phyloP scores from a whole-genome alignment of 345 rosid genomes.

The Pugionium dolabratum region DNA sequence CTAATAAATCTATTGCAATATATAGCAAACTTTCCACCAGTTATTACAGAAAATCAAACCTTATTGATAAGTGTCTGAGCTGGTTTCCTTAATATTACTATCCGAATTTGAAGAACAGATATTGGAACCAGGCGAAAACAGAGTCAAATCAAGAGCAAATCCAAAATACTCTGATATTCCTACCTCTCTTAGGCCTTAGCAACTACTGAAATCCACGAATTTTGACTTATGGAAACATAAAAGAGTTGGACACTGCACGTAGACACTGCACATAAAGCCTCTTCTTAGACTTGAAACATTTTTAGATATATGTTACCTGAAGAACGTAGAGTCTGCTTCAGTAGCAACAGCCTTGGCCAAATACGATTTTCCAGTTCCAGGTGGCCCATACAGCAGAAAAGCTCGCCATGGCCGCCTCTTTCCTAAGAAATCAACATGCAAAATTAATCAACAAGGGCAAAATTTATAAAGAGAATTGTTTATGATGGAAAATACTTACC shows the following conservation, averaged over 20 bases:
- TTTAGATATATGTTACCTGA: slow-evolving; percentile 52
- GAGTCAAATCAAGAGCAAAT: neutral
- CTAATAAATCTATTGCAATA: too few relatives aligned
- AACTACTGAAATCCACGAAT: slow-evolving; percentile 10
- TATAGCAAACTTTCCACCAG: too few relatives aligned
- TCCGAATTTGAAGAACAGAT: too few relatives aligned
- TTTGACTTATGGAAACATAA: neutral
- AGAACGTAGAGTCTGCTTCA: slow-evolving; percentile 92
- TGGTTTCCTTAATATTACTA: too few relatives aligned
- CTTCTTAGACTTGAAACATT: neutral
- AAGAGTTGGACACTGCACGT: slow-evolving; percentile 12
- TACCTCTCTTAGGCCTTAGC: too few relatives aligned
- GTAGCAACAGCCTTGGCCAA: slow-evolving; percentile 97
- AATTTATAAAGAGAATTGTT: neutral
- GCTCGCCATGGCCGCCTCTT: slow-evolving; percentile 97
- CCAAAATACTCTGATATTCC: neutral
- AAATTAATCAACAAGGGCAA: slow-evolving; percentile 11
- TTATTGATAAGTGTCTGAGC: too few relatives aligned
- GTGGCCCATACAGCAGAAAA: slow-evolving; percentile 87
- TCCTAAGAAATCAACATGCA: slow-evolving; percentile 41
- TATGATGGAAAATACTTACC: slow-evolving; percentile 41
- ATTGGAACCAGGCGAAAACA: too few relatives aligned
- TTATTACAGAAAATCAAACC: too few relatives aligned
- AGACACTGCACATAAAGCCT: too few relatives aligned
- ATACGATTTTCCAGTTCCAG: slow-evolving; percentile 95